Conservation (phyloP, 2,329 filamentous ascomycete genomes). For the Xylaria hypoxylon region DNA sequence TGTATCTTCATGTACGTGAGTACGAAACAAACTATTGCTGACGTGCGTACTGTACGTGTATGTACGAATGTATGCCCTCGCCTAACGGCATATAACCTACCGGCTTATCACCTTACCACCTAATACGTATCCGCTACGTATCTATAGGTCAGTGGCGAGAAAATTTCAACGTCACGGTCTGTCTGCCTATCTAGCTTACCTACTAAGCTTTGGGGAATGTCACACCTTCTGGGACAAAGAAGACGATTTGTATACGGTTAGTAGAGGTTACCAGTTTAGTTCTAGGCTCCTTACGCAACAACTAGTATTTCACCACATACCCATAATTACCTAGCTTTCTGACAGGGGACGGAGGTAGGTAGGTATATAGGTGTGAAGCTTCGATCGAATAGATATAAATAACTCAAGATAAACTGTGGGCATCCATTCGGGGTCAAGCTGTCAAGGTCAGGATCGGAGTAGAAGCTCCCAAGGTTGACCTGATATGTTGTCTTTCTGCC, state of each 20-base stretch:
- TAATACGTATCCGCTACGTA: conserved; percentile 19
- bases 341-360: not conserved
- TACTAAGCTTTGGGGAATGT: not conserved
- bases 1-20: conserved; percentile 18
- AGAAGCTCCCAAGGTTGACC: not conserved
- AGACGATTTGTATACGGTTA: no score
- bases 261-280: no score
- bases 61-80: conserved; percentile 17
- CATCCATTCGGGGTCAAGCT: not conserved
- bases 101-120: conserved; percentile 6
- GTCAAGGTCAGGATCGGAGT: not conserved
- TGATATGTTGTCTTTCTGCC: not conserved
- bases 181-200: not conserved
- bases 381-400: conserved; percentile 12
- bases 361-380: conserved; percentile 2
- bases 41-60: conserved; percentile 27
- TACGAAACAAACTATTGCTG: conserved; percentile 28
- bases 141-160: conserved; percentile 11
- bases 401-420: conserved; percentile 5
- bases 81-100: conserved; percentile 26
- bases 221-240: no score
- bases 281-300: no score
- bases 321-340: not conserved
- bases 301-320: no score
- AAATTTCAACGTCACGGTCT: conserved; percentile 10